These are phyloP conservation scores for Diaporthe capsici DNA, from an alignment of 2,329 filamentous ascomycete species.

Conservation along the genomic window DNA sequence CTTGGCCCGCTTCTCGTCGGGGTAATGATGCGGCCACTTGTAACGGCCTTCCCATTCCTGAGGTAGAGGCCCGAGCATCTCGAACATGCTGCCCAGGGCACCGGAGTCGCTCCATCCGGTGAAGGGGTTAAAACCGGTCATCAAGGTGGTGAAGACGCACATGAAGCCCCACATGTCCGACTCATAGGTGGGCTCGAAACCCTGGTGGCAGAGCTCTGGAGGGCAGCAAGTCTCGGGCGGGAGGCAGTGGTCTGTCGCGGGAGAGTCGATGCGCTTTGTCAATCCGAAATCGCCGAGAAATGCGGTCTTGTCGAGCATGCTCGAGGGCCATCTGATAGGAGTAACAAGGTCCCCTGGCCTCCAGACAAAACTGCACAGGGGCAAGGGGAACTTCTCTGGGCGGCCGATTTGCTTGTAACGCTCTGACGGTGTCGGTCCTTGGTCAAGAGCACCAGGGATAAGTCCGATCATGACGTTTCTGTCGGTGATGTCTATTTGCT, in stretches of 20 bases:
- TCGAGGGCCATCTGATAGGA: neutral
- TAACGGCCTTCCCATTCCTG: neutral
- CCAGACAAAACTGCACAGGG: neutral
- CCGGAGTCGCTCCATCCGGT: neutral
- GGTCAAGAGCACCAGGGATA: neutral
- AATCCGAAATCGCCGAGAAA: slow-evolving; percentile 10
- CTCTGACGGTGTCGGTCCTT: slow-evolving; percentile 2
- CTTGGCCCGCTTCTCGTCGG: neutral
- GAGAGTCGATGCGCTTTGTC: neutral
- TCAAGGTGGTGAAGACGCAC: slow-evolving; percentile 17
- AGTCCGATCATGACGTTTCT: neutral
- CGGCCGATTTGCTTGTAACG: slow-evolving; percentile 26
- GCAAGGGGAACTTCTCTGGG: neutral
- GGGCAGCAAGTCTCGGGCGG: neutral
- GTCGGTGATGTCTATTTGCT: neutral
- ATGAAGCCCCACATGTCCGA: slow-evolving; percentile 24
- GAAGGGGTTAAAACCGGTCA: neutral
- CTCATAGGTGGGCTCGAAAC: slow-evolving; percentile 7
- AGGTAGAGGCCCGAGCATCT: neutral
- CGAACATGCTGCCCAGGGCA: neutral
- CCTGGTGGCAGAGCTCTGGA: slow-evolving; percentile 20
- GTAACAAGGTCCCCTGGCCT: slow-evolving; percentile 8
- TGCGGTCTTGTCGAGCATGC: neutral
- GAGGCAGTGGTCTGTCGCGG: neutral
- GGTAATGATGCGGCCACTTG: neutral